Percentiles rank a stretch among this genome's conserved stretches.
phyloP scores from a whole-genome alignment of 345 rosid species.

The Eucalyptus polybractea region DNA sequence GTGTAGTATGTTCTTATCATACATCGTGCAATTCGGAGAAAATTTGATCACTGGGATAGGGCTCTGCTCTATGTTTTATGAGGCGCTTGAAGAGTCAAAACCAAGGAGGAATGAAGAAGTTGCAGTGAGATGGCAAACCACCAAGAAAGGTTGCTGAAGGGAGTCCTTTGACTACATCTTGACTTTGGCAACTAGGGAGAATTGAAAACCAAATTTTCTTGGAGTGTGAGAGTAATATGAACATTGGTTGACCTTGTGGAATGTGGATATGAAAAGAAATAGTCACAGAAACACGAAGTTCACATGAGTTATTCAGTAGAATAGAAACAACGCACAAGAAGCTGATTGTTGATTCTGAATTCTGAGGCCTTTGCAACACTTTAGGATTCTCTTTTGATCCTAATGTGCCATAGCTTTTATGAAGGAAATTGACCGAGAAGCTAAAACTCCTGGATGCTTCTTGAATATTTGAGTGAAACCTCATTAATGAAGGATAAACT shows the following conservation, averaged over 20 bases:
- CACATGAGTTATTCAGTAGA: background rate
- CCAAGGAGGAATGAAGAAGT: background rate
- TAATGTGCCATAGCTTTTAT: background rate
- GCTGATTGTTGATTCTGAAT: background rate
- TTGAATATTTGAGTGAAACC: background rate
- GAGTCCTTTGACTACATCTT: background rate
- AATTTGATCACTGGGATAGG: background rate
- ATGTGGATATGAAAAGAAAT: background rate
- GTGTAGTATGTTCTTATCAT: background rate
- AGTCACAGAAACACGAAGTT: background rate
- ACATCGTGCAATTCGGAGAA: background rate
- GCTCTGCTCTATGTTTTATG: background rate
- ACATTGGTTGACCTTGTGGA: background rate
- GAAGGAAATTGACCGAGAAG: background rate
- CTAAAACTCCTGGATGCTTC: background rate
- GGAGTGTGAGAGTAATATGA: background rate
- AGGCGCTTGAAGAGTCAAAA: background rate
- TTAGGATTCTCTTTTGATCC: background rate
- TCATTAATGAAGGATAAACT: background rate
- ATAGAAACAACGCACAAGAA: background rate
- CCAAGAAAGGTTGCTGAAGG: accelerated
- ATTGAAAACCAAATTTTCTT: background rate
- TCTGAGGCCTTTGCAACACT: background rate
- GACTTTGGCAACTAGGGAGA: background rate
- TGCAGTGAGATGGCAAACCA: background rate